Evolutionary conservation across 495 filamentous ascomycete species (phyloP), one percentile per base, ranked within the genome.

Genomic region (Xylaria scruposa): DNA sequence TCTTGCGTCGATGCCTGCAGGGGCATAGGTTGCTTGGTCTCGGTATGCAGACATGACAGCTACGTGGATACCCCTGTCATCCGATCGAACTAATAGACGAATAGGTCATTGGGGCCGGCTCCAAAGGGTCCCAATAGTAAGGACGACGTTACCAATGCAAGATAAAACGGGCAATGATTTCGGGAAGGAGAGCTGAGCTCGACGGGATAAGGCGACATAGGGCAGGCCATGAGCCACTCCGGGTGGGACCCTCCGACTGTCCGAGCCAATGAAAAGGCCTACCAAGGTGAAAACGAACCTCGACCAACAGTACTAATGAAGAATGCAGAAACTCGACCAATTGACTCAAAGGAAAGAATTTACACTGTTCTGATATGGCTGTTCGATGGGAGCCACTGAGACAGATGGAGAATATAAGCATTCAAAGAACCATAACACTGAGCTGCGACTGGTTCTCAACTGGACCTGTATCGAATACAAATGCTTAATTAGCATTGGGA

Each of bases 1-100:
- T 33, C 13, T 46, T 26, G 46, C 59, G 24, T 65, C 44, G 82
- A 83, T 26, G 71, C 89, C 62, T 74, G 76, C 59, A 75, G 78
- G n/a, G 78, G 21, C 33, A 42, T 49, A 24, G 1, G n/a, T 58
- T 42, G 36, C 13, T 24, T 54, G 6, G 10, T 42, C 36, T 54
- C 15, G 31, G 49, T 66, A 54, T 53, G 58, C 10, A 40, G 68
- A 62, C 68, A 70, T 70, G 60, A 46, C 68, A 47, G 31, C 15
- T 17, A 36, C 8, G 2, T 10, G 8, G 6, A 8, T 38, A 38
- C 63, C 63, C 47, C 46, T 67, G 63, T 67, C 63, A 53, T 53
- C n/a, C 1, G 19, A 17, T 7, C 8, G 2, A n/a, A 40, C 31
- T 44, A 53, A 53, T 21, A 60, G 33, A 60, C 33, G 19, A 10